Conservation (phyloP, 164 flowering plant species). For the Kingdonia uniflora region DNA sequence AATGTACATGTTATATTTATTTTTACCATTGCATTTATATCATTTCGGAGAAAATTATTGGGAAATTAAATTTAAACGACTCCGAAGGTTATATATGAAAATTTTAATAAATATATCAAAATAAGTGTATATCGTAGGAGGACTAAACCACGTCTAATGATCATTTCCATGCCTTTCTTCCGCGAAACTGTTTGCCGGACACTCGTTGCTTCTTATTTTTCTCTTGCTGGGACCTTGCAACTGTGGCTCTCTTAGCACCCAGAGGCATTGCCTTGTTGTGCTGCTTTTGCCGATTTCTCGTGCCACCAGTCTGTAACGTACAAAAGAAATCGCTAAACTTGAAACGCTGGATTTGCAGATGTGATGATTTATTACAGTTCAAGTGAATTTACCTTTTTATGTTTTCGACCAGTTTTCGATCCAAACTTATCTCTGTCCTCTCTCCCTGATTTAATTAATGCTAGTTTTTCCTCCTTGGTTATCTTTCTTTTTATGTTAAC, state of each 20-base stretch:
- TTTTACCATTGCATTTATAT: too few relatives aligned
- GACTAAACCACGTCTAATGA: background rate
- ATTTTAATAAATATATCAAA: too few relatives aligned
- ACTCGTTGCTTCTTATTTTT: too few relatives aligned
- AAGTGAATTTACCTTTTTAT: conserved; percentile 57
- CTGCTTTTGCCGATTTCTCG: conserved; percentile 71
- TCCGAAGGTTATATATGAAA: too few relatives aligned
- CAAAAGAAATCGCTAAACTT: too few relatives aligned
- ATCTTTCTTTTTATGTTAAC: conserved; percentile 50
- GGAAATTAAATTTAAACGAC: too few relatives aligned
- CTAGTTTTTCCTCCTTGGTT: conserved; percentile 69
- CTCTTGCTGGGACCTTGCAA: conserved; percentile 9
- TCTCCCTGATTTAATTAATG: conserved; percentile 62
- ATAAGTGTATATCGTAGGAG: too few relatives aligned
- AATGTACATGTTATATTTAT: too few relatives aligned
- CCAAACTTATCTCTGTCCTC: conserved; percentile 74
- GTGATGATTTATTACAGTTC: too few relatives aligned
- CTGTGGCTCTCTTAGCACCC: conserved; percentile 62
- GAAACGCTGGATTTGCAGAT: too few relatives aligned
- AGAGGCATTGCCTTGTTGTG: conserved; percentile 79
- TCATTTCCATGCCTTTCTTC: conserved; percentile 76
- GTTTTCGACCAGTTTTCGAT: conserved; percentile 63
- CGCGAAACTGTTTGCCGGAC: background rate
- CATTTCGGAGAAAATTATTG: too few relatives aligned
- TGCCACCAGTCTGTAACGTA: conserved; percentile 65